Percentiles rank a stretch among this genome's conserved stretches.
phyloP scores from a whole-genome alignment of 1,284 basidiomycete genomes.

The Trametes pubescens region DNA sequence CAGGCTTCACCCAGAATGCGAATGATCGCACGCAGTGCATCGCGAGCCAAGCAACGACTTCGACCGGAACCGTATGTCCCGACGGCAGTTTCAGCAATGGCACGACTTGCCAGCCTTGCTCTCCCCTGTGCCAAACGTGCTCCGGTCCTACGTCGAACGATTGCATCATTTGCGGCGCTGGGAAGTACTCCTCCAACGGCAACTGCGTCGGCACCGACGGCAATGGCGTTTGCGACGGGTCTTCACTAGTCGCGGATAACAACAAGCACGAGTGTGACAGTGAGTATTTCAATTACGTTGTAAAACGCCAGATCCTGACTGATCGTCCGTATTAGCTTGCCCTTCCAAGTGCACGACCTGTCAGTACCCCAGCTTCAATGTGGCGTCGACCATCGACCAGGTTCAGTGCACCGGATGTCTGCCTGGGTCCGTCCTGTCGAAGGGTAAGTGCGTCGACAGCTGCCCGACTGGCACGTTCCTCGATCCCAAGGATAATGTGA shows the following conservation, averaged over 20 bases:
- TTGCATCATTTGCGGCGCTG: conserved; percentile 71
- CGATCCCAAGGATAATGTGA: conserved; percentile 72
- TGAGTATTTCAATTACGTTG: conserved; percentile 48
- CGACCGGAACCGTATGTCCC: conserved; percentile 66
- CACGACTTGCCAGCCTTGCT: conserved; percentile 64
- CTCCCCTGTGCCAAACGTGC: conserved; percentile 74
- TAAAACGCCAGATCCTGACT: not conserved
- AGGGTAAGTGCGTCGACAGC: conserved; percentile 69
- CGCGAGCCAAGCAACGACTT: conserved; percentile 56
- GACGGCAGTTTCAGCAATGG: conserved; percentile 69
- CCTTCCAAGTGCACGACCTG: conserved; percentile 83
- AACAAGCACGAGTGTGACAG: conserved; percentile 82
- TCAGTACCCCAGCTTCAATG: conserved; percentile 72
- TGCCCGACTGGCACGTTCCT: conserved; percentile 81
- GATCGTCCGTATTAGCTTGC: conserved; percentile 56
- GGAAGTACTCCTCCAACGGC: conserved; percentile 68
- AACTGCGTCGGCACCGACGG: conserved; percentile 69
- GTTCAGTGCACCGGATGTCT: conserved; percentile 80
- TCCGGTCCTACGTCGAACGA: conserved; percentile 71
- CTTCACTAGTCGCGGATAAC: conserved; percentile 80
- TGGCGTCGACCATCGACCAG: conserved; percentile 69
- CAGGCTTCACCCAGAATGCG: conserved; percentile 69
- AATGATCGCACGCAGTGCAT: conserved; percentile 75
- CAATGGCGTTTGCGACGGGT: conserved; percentile 75
- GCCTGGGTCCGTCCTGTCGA: conserved; percentile 74